Base-by-base conservation (phyloP, 208 protist genomes). In the Leishmania martiniquensis region DNA sequence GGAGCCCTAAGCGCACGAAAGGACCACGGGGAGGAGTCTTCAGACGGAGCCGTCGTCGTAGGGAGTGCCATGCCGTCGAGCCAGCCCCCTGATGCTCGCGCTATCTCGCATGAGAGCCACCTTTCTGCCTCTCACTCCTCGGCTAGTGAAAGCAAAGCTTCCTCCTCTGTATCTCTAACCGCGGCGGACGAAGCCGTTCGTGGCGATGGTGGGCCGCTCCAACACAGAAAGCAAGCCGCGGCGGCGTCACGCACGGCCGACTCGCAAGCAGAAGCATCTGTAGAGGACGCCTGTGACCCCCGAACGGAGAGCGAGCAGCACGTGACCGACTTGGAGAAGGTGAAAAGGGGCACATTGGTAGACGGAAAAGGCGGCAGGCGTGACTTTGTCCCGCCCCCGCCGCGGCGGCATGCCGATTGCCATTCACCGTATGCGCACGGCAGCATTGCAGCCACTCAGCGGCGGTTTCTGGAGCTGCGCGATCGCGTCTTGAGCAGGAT, bases 381-480 rank as follows among this genome's bases (percentile, higher is more conserved):
- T 0, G 66, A 34, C 15, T n/a, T 7, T 5, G 7, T 25, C 29
- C 55, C 72, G 25, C 57, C 49, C 29, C 55, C 72, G 25, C 57
- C 49, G 25, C 73, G 37, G 6, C 73, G 73, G 5, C 78, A 83
- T 68, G 59, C n/a, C 7, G 52, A 51, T 44, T 32, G 47, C 47
- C 7, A 25, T 15, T 29, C 22, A 37, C 17, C 54, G 15, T 10
- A 5, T 0, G 10, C 45, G 25, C 34, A 62, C 25, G 1, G 39
- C 3, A 22, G 34, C 34, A 37, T 39, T 47, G 71, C 71, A 13
- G 52, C 62, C 5, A 69, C 44, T 29, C 44, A 76, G 75, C 75
- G 74, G 52, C 73, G 75, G 2, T 84, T 84, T 54, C 60, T 84
- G 45, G 80, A 84, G 47, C 57, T 84, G 57, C 80, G 80, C 37